These are phyloP conservation scores for Elsinoe arachidis DNA, from an alignment of 2,329 filamentous ascomycete species.

Conservation along the genomic window DNA sequence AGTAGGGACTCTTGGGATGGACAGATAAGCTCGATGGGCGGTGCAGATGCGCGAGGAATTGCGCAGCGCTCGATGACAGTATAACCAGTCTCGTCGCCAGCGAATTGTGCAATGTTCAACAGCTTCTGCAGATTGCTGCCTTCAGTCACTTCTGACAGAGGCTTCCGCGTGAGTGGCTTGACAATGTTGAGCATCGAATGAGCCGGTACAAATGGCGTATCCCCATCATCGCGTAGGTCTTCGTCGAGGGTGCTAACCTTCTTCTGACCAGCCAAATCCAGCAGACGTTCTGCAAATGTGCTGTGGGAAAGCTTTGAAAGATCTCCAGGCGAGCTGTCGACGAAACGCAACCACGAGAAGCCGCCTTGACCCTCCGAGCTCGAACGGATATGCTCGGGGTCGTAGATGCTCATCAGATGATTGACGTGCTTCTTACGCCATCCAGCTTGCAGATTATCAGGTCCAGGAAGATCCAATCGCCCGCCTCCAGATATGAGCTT, in stretches of 20 bases:
- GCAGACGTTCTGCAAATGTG: conserved; percentile 65
- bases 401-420: conserved; percentile 86
- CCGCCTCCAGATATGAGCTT: conserved; percentile 76
- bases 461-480: conserved; percentile 63
- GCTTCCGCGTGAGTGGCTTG: conserved; percentile 56
- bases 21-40: conserved; percentile 73
- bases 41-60: conserved; percentile 69
- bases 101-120: conserved; percentile 64
- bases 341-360: conserved; percentile 87
- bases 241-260: conserved; percentile 50
- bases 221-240: conserved; percentile 50
- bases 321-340: conserved; percentile 66
- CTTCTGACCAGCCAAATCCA: conserved; percentile 44
- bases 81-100: conserved; percentile 63
- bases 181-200: conserved; percentile 78
- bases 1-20: conserved; percentile 53
- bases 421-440: conserved; percentile 70
- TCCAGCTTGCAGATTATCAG: conserved; percentile 65
- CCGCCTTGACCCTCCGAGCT: conserved; percentile 53
- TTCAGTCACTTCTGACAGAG: conserved; percentile 59
- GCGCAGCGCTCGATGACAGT: conserved; percentile 72
- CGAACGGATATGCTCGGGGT: conserved; percentile 63
- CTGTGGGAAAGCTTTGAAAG: conserved; percentile 60
- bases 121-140: conserved; percentile 67
- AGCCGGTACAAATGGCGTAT: conserved; percentile 52